Evolutionary conservation across 2,329 filamentous ascomycete genomes (phyloP), one percentile per base, ranked within the genome.

Genomic region (Thielaviopsis ethacetica): DNA sequence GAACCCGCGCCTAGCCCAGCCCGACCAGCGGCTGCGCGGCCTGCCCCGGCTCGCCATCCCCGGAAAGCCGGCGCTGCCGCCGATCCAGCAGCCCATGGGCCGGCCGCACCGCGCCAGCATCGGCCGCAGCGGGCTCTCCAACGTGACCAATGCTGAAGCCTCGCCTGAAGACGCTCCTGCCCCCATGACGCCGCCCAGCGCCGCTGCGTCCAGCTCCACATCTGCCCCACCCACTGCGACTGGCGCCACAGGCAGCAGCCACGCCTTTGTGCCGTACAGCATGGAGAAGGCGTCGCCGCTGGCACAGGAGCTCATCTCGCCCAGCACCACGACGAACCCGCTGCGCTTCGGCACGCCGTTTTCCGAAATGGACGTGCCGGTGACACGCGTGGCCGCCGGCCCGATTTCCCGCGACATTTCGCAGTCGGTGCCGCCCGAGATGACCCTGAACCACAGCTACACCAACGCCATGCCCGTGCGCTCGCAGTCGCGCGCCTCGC

Each of bases 401-500:
- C 87, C 87, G 6, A 76, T 95, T 34, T 78, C 85, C 52, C 85
- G 91, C 56, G 85, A 93, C 66, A 75, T 78, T 53, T 95, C 89
- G 26, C 89, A 95, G 70, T 96, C 91, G 5, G 91, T 96, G 0
- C 91, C 91, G 51, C 91, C 91, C 6, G 84, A 95, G 72, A 95
- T 96, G 90, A 49, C 53, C 6, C 24, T 61, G 5, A 61, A 61
- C 26, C 59, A 61, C 27, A 84, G 82, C 68, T 95, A 86, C 74
- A 69, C 74, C 50, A 66, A 69, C 62, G 68, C 68, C 60, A 67
- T 61, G 60, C 67, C 70, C 26, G 68, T 71, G 38, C 75, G 77
- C 26, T 76, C 75, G 50, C 73, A 77, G 63, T 81, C 78, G 53
- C 78, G 79, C 57, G 72, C 78, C 19, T 83, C 80, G 58, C 72